Percentiles rank a stretch among this genome's conserved stretches.
Conservation (phyloP, 768 basidiomycete species). For the Hericium erinaceus region DNA sequence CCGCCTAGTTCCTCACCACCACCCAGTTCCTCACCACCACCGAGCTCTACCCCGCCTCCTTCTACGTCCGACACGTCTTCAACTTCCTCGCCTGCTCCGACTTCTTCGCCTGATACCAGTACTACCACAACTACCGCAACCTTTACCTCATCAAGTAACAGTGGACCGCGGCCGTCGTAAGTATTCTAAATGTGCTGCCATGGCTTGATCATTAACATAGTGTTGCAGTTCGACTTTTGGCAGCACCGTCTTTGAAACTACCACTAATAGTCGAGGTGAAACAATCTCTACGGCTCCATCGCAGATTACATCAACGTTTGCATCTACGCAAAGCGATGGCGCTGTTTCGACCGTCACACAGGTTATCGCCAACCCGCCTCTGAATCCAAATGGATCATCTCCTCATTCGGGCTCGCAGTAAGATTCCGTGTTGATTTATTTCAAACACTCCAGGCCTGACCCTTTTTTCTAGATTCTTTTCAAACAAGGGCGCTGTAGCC, state of each 20-base stretch:
- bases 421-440: constrained; percentile 13
- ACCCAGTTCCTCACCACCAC: not conserved
- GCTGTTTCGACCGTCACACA: constrained; percentile 49
- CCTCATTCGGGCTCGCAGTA: constrained; percentile 37
- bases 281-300: constrained; percentile 43
- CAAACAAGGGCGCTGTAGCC: constrained; percentile 82
- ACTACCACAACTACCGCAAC: constrained; percentile 5
- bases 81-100: not conserved
- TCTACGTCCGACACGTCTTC: constrained; percentile 5
- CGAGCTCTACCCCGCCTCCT: constrained; percentile 3
- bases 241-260: constrained; percentile 45
- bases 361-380: constrained; percentile 61
- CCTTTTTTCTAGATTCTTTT: constrained; percentile 56
- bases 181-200: constrained; percentile 8
- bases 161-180: constrained; percentile 17
- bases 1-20: constrained; percentile 2
- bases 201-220: not conserved
- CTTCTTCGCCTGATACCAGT: not conserved
- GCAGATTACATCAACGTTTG: constrained; percentile 46
- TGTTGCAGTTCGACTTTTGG: constrained; percentile 40
- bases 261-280: constrained; percentile 49
- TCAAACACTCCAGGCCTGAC: not conserved
- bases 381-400: constrained; percentile 38
- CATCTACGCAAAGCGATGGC: constrained; percentile 47
- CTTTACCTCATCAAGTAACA: constrained; percentile 10